Conservation (phyloP, 108 stramenopile species). For the Discostella stelligeroides region DNA sequence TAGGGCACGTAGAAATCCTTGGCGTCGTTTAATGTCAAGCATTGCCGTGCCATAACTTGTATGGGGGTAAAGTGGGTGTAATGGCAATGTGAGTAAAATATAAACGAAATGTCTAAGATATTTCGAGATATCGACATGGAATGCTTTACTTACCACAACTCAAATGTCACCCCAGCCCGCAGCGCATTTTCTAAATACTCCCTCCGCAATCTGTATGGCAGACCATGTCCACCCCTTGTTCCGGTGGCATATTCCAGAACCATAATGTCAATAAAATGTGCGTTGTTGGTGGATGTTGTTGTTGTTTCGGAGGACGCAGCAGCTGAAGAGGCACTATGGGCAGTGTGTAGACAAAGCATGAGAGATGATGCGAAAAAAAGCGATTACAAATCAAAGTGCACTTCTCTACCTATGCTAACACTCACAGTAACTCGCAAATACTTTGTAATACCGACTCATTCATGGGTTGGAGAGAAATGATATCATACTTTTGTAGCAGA, state of each 20-base stretch:
- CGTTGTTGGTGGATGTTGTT: not conserved
- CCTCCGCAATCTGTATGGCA: conserved; percentile 65
- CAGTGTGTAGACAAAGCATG: too few species aligned
- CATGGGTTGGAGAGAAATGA: conserved; percentile 69
- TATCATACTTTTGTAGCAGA: conserved; percentile 64
- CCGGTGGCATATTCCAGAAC: conserved; percentile 67
- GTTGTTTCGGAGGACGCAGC: not conserved
- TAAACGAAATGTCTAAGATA: not conserved
- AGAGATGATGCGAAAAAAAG: not conserved
- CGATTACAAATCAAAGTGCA: not conserved
- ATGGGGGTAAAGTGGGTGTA: too few species aligned
- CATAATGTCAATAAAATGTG: conserved; percentile 51
- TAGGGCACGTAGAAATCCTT: conserved; percentile 59
- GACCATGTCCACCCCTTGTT: conserved; percentile 52
- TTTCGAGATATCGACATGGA: not conserved
- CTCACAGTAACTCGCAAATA: conserved; percentile 53
- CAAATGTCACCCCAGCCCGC: conserved; percentile 60
- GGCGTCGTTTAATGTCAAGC: conserved; percentile 56
- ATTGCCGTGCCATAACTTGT: conserved; percentile 70
- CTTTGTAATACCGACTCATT: conserved; percentile 69
- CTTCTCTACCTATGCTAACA: too few species aligned
- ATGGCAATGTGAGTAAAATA: not conserved
- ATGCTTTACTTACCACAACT: conserved; percentile 41
- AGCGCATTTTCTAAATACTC: conserved; percentile 52
- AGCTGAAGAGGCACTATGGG: not conserved